Evolutionary conservation across 345 rosid species (phyloP), one percentile per base, ranked within the genome.

Genomic region (Eucalyptus regnans): DNA sequence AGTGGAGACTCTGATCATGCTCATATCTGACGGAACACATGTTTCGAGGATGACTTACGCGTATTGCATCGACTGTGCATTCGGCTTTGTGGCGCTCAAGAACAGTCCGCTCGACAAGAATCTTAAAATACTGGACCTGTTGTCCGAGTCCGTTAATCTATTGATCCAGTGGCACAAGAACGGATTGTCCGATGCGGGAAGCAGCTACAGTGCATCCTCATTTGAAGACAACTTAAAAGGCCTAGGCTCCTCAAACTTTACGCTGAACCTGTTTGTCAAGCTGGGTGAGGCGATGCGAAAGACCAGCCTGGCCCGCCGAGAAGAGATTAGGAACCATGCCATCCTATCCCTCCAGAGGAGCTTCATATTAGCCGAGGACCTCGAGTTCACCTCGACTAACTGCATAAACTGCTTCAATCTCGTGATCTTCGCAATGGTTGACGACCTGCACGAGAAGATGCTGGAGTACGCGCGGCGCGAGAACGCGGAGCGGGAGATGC

Each of bases 371-470:
- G 96, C 93, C 0, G 95, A 95, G 37, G 97, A 92, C 17, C 95
- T 98, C 14, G 97, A 97, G 27, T 92, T 97, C 88, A 90, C 96
- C 0, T 93, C 98, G 1, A 92, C 90, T 2, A 97, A 91, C 81
- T 94, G 97, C 83, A 93, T 96, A 7, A 94, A 90, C 87, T 95
- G 94, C 87, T 93, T 95, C 62, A 95, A 93, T 91, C 92, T 93
- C 3, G 93, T 95, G 87, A 88, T 95, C 80, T 94, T 93, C 37
- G 94, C 97, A 7, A 93, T 94, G 96, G 96, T 96, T 1, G 99
- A 97, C 50, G 99, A 98, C 89, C 90, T 95, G 87, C 99, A 95
- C 23, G 99, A 97, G 91, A 98, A 96, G 93, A 92, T 98, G 94
- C 89, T 96, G 3, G 98, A 95, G 60, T 96, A 98, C 60, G 96